phyloP scores from a whole-genome alignment of 169 alveolate species.

The Blepharisma undulans region DNA sequence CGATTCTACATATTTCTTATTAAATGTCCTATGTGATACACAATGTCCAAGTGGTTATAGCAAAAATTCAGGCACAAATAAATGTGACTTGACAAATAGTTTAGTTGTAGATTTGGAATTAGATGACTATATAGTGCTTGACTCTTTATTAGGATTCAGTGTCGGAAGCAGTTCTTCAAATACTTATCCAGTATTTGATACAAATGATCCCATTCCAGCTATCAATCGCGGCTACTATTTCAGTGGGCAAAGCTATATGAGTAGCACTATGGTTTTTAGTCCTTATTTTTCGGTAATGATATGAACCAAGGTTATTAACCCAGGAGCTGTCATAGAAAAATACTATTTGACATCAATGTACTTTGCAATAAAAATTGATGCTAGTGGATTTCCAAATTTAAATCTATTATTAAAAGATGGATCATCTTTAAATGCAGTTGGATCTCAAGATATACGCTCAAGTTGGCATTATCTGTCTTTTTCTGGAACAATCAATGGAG shows the following conservation, averaged over 20 bases:
- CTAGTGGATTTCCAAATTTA: not conserved
- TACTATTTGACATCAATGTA: not conserved
- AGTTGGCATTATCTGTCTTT: not conserved
- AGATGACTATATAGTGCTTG: not conserved
- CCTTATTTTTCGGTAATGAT: not conserved
- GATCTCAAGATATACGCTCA: not conserved
- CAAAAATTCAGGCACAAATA: not conserved
- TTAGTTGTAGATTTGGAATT: not conserved
- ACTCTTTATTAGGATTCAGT: not conserved
- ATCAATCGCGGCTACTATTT: conserved; percentile 17
- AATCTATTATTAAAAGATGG: not conserved
- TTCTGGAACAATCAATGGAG: not conserved
- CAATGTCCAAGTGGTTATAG: conserved; percentile 14
- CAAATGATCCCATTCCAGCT: conserved; percentile 14
- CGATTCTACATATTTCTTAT: not conserved
- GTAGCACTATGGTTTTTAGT: not conserved
- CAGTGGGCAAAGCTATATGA: not conserved
- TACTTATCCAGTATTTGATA: conserved; percentile 12
- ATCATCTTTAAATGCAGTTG: not conserved
- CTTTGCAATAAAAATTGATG: not conserved
- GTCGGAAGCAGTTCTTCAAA: not conserved
- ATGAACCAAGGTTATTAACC: not conserved
- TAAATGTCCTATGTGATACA: not conserved
- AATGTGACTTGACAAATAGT: not conserved
- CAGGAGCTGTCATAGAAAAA: not conserved